Evolutionary conservation across 345 rosid genomes (phyloP), one percentile per base, ranked within the genome.

Genomic region (Hibiscus syriacus): DNA sequence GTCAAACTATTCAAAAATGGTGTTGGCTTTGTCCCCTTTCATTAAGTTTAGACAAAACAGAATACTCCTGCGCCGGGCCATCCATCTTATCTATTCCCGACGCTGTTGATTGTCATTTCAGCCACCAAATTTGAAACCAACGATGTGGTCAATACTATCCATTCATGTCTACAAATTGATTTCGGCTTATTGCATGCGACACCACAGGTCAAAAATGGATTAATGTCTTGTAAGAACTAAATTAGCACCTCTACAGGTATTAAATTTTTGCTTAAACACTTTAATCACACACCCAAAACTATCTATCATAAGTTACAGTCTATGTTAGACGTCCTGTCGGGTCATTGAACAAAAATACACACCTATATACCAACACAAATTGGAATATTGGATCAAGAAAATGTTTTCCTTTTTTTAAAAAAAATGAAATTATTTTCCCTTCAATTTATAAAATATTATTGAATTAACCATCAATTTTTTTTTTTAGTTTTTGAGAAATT

Each of bases 241-340:
- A 65, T 22, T 14, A 30, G 2, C n/a, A 23, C 6, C 0, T 0
- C 7, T 16, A 54, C 32, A 64, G n/a, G 55, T 55, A 11, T 55
- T 38, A 19, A 64, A 64, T 19, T 71, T 64, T 55, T 6, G 13
- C 38, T 63, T n/a, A 68, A 22, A 56, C 38, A 17, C 22, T 14
- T 61, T 54, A 46, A 26, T 45, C 36, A 12, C 25, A 41, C 52
- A 22, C 6, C 53, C 14, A 16, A 63, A 63, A 23, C 50, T 22
- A 17, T 13, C 3, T 13, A 46, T 3, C 5, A 11, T 60, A 50
- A 30, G 38, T 36, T 10, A 36, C 8, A 60, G 11, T 41, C 34
- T 11, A 19, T 13, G 70, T 64, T 73, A 55, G 69, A 72, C 55
- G 3, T 16, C 48, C 1, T 11, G 58, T 68, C 56, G 69, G 66